These are phyloP conservation scores for Noccaea caerulescens DNA, from an alignment of 345 rosid species.

Conservation along the genomic window DNA sequence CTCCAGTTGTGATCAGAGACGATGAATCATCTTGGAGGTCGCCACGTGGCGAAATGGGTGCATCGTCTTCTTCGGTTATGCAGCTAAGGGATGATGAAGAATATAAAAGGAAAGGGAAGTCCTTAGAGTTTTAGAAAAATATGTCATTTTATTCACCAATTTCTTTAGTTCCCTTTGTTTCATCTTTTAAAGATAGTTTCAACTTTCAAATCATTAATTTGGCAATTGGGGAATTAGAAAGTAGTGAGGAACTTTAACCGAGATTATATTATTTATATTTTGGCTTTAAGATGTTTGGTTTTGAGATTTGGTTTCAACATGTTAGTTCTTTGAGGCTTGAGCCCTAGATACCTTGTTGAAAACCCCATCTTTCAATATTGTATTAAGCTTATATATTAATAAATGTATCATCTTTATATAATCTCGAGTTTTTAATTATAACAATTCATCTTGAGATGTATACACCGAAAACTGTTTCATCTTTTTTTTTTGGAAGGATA, in stretches of 20 bases:
- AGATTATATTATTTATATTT: conserved; percentile 21
- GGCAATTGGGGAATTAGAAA: conserved; percentile 16
- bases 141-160: not conserved
- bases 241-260: conserved; percentile 15
- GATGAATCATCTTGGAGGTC: conserved; percentile 28
- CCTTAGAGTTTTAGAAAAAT: conserved; percentile 23
- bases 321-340: conserved; percentile 8
- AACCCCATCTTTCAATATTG: conserved; percentile 15
- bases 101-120: conserved; percentile 45
- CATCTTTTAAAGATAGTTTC: not conserved
- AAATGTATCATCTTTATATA: not conserved
- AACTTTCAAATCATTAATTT: conserved; percentile 5
- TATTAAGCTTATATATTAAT: conserved; percentile 29
- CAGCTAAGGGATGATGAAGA: conserved; percentile 37
- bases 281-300: conserved; percentile 4
- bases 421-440: not conserved
- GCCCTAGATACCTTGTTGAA: conserved; percentile 26
- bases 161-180: not conserved
- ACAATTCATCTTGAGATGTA: conserved; percentile 15
- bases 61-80: conserved; percentile 44
- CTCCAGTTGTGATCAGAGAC: conserved; percentile 41
- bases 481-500: not conserved
- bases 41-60: conserved; percentile 46
- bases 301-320: conserved; percentile 20
- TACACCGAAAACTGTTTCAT: not conserved